Base-by-base conservation (phyloP, 2,329 filamentous ascomycete genomes). In the Emergomyces africanus region DNA sequence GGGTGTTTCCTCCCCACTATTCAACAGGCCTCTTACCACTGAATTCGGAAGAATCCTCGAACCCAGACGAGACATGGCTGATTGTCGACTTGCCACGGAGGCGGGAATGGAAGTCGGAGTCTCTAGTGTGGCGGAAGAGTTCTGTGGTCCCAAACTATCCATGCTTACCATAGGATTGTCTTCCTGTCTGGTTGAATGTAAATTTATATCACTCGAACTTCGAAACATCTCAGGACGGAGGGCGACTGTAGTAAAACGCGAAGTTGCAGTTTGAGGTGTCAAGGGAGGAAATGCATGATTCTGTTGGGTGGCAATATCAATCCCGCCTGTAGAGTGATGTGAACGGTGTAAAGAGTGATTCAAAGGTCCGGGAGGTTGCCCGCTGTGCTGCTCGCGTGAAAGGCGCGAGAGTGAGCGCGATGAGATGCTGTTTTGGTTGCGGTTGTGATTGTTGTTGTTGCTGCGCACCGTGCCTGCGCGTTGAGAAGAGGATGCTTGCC, bases 11-110 rank as follows among this genome's bases (percentile, higher is more conserved):
- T 77, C 75, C 61, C 75, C 72, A 59, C 75, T 77, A 60, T 67
- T 76, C 9, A 77, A 67, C 35, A 77, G 67, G 4, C 72, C 73
- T 58, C 75, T 71, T 30, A 74, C 73, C 18, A 76, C 74, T 14
- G 73, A 73, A 59, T 77, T 75, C 41, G 77, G 76, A n/a, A 78
- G 63, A 33, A 79, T 70, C 61, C 76, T 71, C 23, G 77, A 77
- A 15, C 76, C 75, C 49, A 79, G 66, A 44, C 77, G 69, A 57
- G 76, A 78, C 72, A 79, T 76, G 15, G 75, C 72, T 4, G 76
- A 78, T 61, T 74, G 75, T 60, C 75, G 70, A 63, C 74, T 71
- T 39, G 71, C 66, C 56, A 71, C 68, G 61, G 66, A 75, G 65
- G 60, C 69, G 65, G 63, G 71, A 57, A 71, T 68, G 61, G 66